These are phyloP conservation scores for Yamadazyma olivae DNA, from an alignment of 805 yeast species.

Conservation along the genomic window DNA sequence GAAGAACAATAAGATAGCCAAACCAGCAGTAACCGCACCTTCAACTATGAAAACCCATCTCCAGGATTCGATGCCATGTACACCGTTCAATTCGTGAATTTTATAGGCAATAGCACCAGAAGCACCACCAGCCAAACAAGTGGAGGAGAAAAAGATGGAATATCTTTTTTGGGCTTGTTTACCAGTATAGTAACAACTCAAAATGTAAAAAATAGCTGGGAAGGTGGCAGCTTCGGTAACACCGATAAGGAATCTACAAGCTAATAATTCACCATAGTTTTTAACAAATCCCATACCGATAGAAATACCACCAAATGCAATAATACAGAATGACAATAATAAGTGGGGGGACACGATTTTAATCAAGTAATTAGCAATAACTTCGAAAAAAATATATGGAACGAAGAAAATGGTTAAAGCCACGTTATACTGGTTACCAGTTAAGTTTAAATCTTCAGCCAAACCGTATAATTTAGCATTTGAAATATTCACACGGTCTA, in stretches of 20 bases:
- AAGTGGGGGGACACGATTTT: constrained; percentile 60
- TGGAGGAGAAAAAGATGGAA: constrained; percentile 65
- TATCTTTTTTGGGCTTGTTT: constrained; percentile 67
- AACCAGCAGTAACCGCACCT: constrained; percentile 37
- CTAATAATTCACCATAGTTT: constrained; percentile 56
- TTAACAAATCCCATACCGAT: constrained; percentile 64
- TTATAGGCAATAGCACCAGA: constrained; percentile 72
- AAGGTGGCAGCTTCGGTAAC: constrained; percentile 68
- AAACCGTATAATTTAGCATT: constrained; percentile 77
- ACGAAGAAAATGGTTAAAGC: constrained; percentile 70
- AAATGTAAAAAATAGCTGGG: constrained; percentile 71
- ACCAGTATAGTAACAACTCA: constrained; percentile 63
- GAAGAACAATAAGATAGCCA: constrained; percentile 40
- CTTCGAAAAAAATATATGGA: constrained; percentile 64
- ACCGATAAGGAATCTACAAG: constrained; percentile 65
- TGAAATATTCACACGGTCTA: constrained; percentile 80
- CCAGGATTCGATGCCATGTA: constrained; percentile 44
- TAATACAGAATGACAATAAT: constrained; percentile 59
- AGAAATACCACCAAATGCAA: constrained; percentile 61
- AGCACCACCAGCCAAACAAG: constrained; percentile 76
- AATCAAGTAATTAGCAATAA: constrained; percentile 60
- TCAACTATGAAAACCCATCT: constrained; percentile 51
- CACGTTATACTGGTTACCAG: constrained; percentile 58
- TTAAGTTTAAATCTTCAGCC: constrained; percentile 49
- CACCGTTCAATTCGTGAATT: constrained; percentile 51